phyloP scores from a whole-genome alignment of 148 eudicot species.

The Pouteria glomerata region DNA sequence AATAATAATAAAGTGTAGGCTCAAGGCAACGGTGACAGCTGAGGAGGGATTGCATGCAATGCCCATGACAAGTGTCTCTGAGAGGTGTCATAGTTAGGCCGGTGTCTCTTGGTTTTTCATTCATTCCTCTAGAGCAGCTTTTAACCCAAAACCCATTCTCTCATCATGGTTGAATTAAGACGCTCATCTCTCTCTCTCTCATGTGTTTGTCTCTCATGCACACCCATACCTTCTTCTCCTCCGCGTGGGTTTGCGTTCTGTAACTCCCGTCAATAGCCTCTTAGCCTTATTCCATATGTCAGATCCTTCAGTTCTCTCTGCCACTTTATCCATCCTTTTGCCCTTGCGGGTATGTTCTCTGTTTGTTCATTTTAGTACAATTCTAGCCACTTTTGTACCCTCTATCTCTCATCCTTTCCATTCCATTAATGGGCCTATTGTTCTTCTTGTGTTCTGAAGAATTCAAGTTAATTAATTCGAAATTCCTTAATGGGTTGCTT shows the following conservation, averaged over 20 bases:
- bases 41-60: conserved; percentile 15
- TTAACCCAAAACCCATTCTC: background rate
- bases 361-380: background rate
- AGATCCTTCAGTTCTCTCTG: background rate
- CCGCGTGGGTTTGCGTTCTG: conserved; percentile 10
- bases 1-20: no score
- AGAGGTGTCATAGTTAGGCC: background rate
- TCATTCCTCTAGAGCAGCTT: no score
- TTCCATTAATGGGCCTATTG: no score
- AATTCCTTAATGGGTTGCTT: background rate
- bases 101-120: background rate
- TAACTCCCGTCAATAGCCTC: background rate
- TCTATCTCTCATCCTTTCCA: background rate
- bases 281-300: background rate
- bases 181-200: conserved; percentile 6
- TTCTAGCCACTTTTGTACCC: background rate
- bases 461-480: background rate
- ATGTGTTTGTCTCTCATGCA: conserved; percentile 3
- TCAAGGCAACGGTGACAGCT: background rate
- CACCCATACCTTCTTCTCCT: background rate
- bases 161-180: background rate
- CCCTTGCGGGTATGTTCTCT: background rate
- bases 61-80: conserved; percentile 15
- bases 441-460: background rate
- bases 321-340: background rate